phyloP scores from a whole-genome alignment of 176 grass and related monocot genomes.

The Dactylis glomerata region DNA sequence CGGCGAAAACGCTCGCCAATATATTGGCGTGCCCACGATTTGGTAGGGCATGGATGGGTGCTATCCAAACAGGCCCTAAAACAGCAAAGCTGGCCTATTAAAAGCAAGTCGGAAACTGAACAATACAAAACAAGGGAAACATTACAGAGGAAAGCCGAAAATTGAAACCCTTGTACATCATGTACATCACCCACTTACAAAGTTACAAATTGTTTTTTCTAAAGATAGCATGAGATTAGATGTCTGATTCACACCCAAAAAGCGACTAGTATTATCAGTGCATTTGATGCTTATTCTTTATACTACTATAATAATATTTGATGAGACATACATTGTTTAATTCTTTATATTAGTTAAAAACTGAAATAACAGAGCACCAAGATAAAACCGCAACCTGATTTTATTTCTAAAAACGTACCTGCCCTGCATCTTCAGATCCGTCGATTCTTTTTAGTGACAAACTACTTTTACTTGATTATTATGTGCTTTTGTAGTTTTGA shows the following conservation, averaged over 20 bases:
- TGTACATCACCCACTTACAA: neutral
- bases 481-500: conserved; percentile 24
- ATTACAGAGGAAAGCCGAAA: neutral
- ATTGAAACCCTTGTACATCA: neutral
- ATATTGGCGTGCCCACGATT: no score
- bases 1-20: no score
- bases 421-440: neutral
- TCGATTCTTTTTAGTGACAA: neutral
- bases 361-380: neutral
- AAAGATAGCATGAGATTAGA: neutral
- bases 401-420: conserved; percentile 20
- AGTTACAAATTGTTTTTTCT: neutral
- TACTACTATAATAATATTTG: neutral
- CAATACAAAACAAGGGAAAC: neutral
- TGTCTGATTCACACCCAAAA: neutral
- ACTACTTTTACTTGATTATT: neutral
- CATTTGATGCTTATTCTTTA: neutral
- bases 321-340: neutral
- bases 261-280: neutral
- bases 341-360: conserved; percentile 22
- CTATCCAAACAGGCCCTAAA: no score
- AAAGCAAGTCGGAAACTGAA: neutral
- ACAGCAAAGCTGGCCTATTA: neutral
- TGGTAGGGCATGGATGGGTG: no score
- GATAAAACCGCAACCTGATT: neutral